Conservation (phyloP, 177 flowering plant genomes). For the Vitis hybrid region DNA sequence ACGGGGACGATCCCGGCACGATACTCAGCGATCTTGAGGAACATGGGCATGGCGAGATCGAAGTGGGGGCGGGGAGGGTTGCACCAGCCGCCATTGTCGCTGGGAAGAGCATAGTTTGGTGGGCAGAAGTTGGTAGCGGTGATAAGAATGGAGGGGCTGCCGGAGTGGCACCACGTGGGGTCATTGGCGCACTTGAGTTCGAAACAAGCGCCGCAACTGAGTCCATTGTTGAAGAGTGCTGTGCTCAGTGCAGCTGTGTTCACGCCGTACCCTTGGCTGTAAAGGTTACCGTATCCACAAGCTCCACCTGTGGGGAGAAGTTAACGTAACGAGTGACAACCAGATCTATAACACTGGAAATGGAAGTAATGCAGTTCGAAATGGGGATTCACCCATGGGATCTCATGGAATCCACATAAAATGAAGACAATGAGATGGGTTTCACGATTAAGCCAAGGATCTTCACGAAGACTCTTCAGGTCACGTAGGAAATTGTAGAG, state of each 20-base stretch:
- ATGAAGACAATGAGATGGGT: too few species aligned
- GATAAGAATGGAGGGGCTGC: constrained; percentile 54
- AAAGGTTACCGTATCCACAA: constrained; percentile 73
- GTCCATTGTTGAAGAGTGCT: constrained; percentile 67
- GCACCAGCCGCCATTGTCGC: constrained; percentile 76
- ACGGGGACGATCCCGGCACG: constrained; percentile 78
- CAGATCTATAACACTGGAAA: neutral
- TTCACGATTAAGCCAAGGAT: too few species aligned
- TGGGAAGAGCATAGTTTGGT: constrained; percentile 61
- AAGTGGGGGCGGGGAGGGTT: constrained; percentile 77
- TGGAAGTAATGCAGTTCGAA: too few species aligned
- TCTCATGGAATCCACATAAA: too few species aligned
- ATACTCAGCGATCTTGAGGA: constrained; percentile 66
- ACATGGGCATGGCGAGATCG: constrained; percentile 79
- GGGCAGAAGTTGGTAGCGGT: constrained; percentile 81
- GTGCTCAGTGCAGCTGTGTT: constrained; percentile 72
- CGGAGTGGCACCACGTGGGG: constrained; percentile 57
- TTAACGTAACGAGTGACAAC: neutral
- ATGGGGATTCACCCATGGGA: too few species aligned
- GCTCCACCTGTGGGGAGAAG: constrained; percentile 57
- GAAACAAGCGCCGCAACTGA: constrained; percentile 74
- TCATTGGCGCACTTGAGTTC: constrained; percentile 62
- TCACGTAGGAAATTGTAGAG: too few species aligned
- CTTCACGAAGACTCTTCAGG: too few species aligned
- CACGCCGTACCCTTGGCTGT: constrained; percentile 76